Evolutionary conservation across 2,329 filamentous ascomycete species (phyloP).

Genomic region (Fusarium duplospermum): DNA sequence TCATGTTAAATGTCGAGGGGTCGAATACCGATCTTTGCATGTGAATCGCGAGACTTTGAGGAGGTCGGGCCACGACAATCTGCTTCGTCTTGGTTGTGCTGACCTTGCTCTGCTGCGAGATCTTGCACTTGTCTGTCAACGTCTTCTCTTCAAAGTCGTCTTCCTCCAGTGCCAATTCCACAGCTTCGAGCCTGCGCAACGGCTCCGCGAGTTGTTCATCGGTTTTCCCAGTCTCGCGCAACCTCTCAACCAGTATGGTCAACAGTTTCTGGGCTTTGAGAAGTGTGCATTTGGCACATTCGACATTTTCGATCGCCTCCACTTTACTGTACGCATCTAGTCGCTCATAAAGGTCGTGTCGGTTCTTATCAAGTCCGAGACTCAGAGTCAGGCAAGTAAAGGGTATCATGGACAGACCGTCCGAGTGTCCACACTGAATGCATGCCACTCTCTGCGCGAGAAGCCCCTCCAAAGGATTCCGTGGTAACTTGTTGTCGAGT

Average conservation of each 20-base stretch:
- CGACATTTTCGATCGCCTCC: constrained; percentile 88
- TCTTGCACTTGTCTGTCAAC: constrained; percentile 72
- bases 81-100: constrained; percentile 90
- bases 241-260: constrained; percentile 57
- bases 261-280: constrained; percentile 65
- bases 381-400: constrained; percentile 95
- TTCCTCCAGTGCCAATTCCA: constrained; percentile 78
- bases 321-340: constrained; percentile 87
- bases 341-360: constrained; percentile 80
- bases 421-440: constrained; percentile 84
- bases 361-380: constrained; percentile 70
- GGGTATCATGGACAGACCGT: constrained; percentile 88
- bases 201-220: constrained; percentile 65
- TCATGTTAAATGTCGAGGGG: constrained; percentile 80
- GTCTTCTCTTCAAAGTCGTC: constrained; percentile 83
- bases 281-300: constrained; percentile 92
- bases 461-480: constrained; percentile 88
- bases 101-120: constrained; percentile 74
- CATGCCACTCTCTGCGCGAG: constrained; percentile 91
- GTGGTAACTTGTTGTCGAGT: constrained; percentile 54
- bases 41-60: constrained; percentile 84
- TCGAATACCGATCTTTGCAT: constrained; percentile 94
- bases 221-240: constrained; percentile 49
- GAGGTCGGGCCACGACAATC: constrained; percentile 84
- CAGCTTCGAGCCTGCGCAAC: constrained; percentile 68